Percentiles rank a stretch among this genome's conserved stretches.
phyloP scores from a whole-genome alignment of 768 basidiomycete genomes.

The Leucogyrophana mollusca region DNA sequence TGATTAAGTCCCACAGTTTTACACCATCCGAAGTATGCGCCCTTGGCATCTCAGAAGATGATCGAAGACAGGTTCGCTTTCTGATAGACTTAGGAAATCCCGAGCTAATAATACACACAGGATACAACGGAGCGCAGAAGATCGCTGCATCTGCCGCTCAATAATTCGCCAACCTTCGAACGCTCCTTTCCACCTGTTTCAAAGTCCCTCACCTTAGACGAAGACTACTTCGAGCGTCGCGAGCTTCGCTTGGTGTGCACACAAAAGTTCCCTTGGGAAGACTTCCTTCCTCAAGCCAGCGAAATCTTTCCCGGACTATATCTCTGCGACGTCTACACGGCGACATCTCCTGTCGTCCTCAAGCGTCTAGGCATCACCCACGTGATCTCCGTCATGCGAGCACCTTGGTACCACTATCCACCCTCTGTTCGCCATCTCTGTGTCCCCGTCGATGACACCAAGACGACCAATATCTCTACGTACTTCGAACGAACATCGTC shows the following conservation, averaged over 20 bases:
- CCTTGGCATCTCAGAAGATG: too few relatives aligned
- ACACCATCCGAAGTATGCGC: too few relatives aligned
- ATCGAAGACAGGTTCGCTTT: too few relatives aligned
- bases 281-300: slow-evolving; percentile 22
- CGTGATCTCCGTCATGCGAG: slow-evolving; percentile 20
- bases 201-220: slow-evolving; percentile 15
- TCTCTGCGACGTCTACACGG: slow-evolving; percentile 26
- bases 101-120: too few relatives aligned
- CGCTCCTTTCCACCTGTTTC: neutral
- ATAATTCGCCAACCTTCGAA: too few relatives aligned
- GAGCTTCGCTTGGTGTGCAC: slow-evolving; percentile 13
- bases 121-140: too few relatives aligned
- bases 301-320: slow-evolving; percentile 28
- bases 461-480: slow-evolving; percentile 9
- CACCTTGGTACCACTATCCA: neutral
- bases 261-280: slow-evolving; percentile 15
- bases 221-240: slow-evolving; percentile 20
- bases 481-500: slow-evolving; percentile 7
- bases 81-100: too few relatives aligned
- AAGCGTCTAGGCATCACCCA: slow-evolving; percentile 25
- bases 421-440: slow-evolving; percentile 5
- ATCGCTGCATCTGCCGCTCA: too few relatives aligned
- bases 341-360: slow-evolving; percentile 17
- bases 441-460: slow-evolving; percentile 14
- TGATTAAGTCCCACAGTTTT: too few relatives aligned